Base-by-base conservation (phyloP, 2,329 filamentous ascomycete genomes). In the Cladosporium oxysporum region DNA sequence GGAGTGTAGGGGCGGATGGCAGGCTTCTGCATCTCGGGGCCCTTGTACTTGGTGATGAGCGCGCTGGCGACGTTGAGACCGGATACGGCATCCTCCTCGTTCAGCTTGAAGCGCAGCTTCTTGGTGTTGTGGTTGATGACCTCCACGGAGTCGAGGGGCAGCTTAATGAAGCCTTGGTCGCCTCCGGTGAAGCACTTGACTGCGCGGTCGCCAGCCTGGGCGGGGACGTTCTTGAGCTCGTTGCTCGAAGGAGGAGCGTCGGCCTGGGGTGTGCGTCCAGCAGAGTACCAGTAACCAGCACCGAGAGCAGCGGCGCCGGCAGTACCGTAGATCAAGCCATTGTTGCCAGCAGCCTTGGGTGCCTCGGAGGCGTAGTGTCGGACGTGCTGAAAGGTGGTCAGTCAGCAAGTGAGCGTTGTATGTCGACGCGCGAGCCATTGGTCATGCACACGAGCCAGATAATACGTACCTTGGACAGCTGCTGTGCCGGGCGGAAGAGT, bases 1-100 rank as follows among this genome's bases (percentile, higher is more conserved):
- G 95, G 94, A 5, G 95, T 99, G 81, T 99, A 99, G 7, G 95
- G 95, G 69, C 95, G 87, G 70, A 99, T 87, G 12, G 92, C 89
- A 37, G 92, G 85, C 88, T 98, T 98, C 79, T 92, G 87, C 75
- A 88, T 89, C 67, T 89, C 88, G n/a, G 87, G 86, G 6, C 89
- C 88, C 83, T 96, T 92, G 85, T 88, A 97, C 82, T 96, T 97
- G 71, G 95, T 95, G 77, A 99, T 83, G 72, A 99, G 80, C 55
- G 93, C 93, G 74, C 92, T 97, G 66, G 94, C 88, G 69, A 97
- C 83, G 41, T 86, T 81, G 66, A 99, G 82, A 53, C 95, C 95
- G 66, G 91, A 94, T 62, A 96, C 90, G 80, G 90, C 87, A 77
- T 97, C 90, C 69, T 87, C 84, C 78, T 96, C 91, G 18, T 92